Conservation (phyloP, 495 filamentous ascomycete genomes). For the Mycothermus thermophilus region DNA sequence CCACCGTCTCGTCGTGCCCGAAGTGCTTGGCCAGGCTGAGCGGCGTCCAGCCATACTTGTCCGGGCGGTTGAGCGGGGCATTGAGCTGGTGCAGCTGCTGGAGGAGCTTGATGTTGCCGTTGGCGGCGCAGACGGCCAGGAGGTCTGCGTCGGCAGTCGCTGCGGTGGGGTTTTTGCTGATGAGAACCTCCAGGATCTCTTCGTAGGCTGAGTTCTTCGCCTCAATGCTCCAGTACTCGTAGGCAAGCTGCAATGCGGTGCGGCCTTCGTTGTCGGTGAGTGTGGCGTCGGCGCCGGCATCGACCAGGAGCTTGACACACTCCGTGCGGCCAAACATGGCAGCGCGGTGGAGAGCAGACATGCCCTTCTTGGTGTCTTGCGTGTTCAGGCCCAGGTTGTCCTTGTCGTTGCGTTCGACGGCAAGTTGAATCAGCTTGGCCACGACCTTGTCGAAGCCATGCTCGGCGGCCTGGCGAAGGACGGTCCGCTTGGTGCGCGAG, state of each 20-base stretch:
- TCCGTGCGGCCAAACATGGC: conserved; percentile 10
- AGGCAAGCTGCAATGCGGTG: conserved; percentile 10
- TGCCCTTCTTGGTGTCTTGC: conserved; percentile 10
- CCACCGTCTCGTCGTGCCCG: conserved; percentile 1
- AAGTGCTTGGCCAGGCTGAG: conserved; percentile 11
- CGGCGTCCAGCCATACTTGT: conserved; percentile 17
- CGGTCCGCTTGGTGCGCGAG: conserved; percentile 6
- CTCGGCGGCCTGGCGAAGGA: conserved; percentile 12
- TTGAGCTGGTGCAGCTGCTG: conserved; percentile 5
- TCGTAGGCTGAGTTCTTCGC: conserved; percentile 4
- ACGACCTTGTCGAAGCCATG: conserved; percentile 12
- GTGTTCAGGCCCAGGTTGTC: conserved; percentile 7
- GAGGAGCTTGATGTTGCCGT: conserved; percentile 10
- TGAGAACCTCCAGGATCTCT: conserved; percentile 11
- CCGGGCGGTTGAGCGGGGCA: conserved; percentile 10
- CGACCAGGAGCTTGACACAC: conserved; percentile 9
- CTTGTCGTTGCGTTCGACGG: conserved; percentile 1
- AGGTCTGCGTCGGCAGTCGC: conserved; percentile 10
- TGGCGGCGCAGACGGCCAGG: conserved; percentile 9
- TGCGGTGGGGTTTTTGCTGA: conserved; percentile 1
- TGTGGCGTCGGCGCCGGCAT: conserved; percentile 2
- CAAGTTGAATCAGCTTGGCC: conserved; percentile 2
- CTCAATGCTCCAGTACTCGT: conserved; percentile 13
- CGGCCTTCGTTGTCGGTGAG: conserved; percentile 3
- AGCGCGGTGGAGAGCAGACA: conserved; percentile 20